Base-by-base conservation (phyloP, 192 early-diverging fungal genomes). In the Backusella tuberculispora region DNA sequence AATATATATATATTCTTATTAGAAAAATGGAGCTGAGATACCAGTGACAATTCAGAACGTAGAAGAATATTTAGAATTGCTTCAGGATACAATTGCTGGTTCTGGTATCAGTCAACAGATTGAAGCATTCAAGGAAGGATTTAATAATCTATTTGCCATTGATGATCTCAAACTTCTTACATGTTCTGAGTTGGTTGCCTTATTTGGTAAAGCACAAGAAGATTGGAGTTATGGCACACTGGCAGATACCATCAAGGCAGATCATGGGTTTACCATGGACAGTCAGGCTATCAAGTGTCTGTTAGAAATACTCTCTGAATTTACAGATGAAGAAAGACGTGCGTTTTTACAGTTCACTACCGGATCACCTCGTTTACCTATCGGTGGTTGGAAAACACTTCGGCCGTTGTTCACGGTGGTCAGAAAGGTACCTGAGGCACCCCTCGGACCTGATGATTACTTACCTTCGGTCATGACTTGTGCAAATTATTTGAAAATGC, bases 391-490 rank as follows among this genome's bases (percentile, higher is more conserved):
- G 84, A 91, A 89, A 24, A 85, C 88, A 0, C 85, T 98, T 38
- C 85, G 82, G 6, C 97, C 97, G 46, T 83, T 89, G n/a, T 84
- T 98, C 63, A 97, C 93, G 0, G 92, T 98, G 15, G 96, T 97
- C 3, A 86, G 92, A 75, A 97, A 97, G 79, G 86, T 83, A 7
- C 85, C 84, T 46, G 92, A 86, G 63, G 79, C 85, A n/a, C 88
- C 91, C 29, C 73, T 89, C 29, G 81, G 69, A 6, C 81, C 92
- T 0, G 94, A 98, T 76, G 90, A 91, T 47, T 95, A 91, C 69
- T 77, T 98, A 77, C 97, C 97, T 21, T 92, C 90, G 26, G 97
- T 98, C 29, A 98, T 98, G 97, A 98, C 97, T 5, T 98, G 97
- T 78, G 94, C 89, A 63, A 97, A 98, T 75, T 95, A 95, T 74